phyloP scores from a whole-genome alignment of 2,329 filamentous ascomycete species.

The Hypoxylon sp. region DNA sequence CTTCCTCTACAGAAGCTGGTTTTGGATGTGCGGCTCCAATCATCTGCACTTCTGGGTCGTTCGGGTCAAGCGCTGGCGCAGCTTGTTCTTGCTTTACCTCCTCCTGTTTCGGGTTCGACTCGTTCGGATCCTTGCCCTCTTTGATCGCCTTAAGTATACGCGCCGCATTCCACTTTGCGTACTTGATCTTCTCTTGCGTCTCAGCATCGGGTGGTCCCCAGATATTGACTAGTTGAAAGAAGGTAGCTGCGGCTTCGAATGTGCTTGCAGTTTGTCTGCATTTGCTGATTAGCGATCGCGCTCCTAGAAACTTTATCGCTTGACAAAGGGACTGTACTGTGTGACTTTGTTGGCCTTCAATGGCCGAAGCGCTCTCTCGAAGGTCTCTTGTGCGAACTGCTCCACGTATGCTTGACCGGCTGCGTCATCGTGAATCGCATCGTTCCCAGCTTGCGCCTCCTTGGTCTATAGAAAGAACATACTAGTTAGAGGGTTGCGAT shows the following conservation, averaged over 20 bases:
- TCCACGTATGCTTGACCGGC: conserved; percentile 93
- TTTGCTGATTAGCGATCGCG: conserved; percentile 16
- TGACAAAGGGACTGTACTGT: conserved; percentile 63
- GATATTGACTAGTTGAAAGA: conserved; percentile 87
- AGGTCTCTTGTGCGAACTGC: conserved; percentile 91
- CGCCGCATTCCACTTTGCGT: conserved; percentile 94
- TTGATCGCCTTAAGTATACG: conserved; percentile 92
- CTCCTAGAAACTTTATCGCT: background rate
- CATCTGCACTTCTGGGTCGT: conserved; percentile 74
- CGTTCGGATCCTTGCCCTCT: conserved; percentile 91
- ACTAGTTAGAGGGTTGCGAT: conserved; percentile 3
- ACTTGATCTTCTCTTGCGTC: conserved; percentile 88
- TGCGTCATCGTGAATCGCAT: conserved; percentile 86
- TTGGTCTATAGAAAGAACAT: conserved; percentile 68
- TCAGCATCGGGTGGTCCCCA: conserved; percentile 85
- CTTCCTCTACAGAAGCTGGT: conserved; percentile 66
- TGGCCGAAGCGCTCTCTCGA: conserved; percentile 84
- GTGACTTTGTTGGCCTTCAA: conserved; percentile 87
- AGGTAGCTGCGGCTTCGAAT: conserved; percentile 91
- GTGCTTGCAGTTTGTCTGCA: conserved; percentile 90
- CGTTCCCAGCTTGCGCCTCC: conserved; percentile 78
- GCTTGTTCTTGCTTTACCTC: conserved; percentile 62
- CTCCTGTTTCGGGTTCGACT: conserved; percentile 81
- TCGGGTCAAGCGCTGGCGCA: conserved; percentile 67
- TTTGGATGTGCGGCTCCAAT: conserved; percentile 58